Conservation (phyloP, 1,284 basidiomycete species). For the Sporisorium iseilematis-ciliati region DNA sequence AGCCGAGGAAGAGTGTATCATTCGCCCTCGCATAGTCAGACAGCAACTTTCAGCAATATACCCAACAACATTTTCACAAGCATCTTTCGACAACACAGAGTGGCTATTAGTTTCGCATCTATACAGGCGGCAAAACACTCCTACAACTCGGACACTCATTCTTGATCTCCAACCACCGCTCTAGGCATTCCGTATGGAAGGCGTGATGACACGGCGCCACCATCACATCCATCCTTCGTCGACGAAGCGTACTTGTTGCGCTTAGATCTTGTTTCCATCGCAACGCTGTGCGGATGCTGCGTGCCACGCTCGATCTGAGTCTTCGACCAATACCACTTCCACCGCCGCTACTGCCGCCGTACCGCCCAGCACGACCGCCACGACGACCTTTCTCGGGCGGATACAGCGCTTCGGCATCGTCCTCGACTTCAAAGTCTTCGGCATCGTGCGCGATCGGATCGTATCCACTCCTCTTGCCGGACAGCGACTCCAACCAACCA, state of each 20-base stretch:
- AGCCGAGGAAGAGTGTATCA: constrained; percentile 37
- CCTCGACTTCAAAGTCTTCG: constrained; percentile 20
- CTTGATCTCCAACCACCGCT: constrained; percentile 51
- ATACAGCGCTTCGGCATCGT: constrained; percentile 1
- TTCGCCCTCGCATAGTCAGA: constrained; percentile 22
- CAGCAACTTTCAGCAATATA: not conserved
- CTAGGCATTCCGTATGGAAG: constrained; percentile 47
- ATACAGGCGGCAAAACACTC: constrained; percentile 29
- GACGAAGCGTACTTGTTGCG: constrained; percentile 9
- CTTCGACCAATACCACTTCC: not conserved
- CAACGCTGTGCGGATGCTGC: not conserved
- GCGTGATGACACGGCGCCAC: constrained; percentile 43
- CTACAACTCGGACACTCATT: constrained; percentile 53
- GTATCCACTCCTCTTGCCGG: constrained; percentile 3
- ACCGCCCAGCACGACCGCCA: not conserved
- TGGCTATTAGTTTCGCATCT: not conserved
- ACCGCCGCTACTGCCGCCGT: constrained; percentile 1
- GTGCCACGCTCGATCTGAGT: constrained; percentile 5
- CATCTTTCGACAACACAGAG: not conserved
- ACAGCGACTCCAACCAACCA: constrained; percentile 2
- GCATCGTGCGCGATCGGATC: constrained; percentile 19
- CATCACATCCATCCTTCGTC: constrained; percentile 44
- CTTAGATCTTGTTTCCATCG: constrained; percentile 17
- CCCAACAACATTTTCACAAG: not conserved
- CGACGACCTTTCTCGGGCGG: constrained; percentile 15